Evolutionary conservation across 768 basidiomycete species (phyloP).

Genomic region (Leccinum boreale): DNA sequence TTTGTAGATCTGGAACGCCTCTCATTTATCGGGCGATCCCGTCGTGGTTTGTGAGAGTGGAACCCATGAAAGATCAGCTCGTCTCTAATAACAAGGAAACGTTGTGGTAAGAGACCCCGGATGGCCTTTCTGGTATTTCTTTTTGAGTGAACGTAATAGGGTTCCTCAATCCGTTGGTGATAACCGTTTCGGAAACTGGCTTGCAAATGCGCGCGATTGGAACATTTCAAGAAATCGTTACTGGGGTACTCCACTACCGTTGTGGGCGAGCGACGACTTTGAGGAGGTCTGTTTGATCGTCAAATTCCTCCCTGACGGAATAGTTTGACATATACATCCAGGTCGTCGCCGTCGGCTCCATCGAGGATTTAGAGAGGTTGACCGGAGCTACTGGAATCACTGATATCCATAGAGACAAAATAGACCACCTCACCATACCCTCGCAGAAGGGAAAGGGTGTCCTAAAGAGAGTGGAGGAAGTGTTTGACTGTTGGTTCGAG

Average conservation of each 20-base stretch:
- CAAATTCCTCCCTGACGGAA: not conserved
- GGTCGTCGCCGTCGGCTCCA: constrained; percentile 85
- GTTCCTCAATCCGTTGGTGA: constrained; percentile 92
- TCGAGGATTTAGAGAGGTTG: constrained; percentile 80
- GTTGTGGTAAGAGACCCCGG: constrained; percentile 57
- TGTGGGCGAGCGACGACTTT: constrained; percentile 93
- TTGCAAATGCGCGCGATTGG: constrained; percentile 98
- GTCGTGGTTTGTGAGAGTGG: constrained; percentile 92
- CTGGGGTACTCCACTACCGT: constrained; percentile 96
- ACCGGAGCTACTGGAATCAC: constrained; percentile 82
- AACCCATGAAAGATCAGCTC: constrained; percentile 79
- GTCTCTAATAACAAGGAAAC: constrained; percentile 89
- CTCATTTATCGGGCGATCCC: constrained; percentile 96
- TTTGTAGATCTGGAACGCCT: constrained; percentile 84
- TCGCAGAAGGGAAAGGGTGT: constrained; percentile 83
- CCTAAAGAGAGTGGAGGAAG: constrained; percentile 90
- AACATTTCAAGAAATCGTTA: constrained; percentile 98
- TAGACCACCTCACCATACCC: constrained; percentile 96
- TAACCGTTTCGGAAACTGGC: constrained; percentile 93
- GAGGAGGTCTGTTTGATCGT: constrained; percentile 55
- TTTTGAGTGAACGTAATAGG: constrained; percentile 41
- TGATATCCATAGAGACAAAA: constrained; percentile 91
- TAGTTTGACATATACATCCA: constrained; percentile 27
- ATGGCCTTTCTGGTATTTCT: not conserved
- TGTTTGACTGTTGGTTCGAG: constrained; percentile 99